phyloP scores from a whole-genome alignment of 495 filamentous ascomycete species.

The Penicillium waksmanii region DNA sequence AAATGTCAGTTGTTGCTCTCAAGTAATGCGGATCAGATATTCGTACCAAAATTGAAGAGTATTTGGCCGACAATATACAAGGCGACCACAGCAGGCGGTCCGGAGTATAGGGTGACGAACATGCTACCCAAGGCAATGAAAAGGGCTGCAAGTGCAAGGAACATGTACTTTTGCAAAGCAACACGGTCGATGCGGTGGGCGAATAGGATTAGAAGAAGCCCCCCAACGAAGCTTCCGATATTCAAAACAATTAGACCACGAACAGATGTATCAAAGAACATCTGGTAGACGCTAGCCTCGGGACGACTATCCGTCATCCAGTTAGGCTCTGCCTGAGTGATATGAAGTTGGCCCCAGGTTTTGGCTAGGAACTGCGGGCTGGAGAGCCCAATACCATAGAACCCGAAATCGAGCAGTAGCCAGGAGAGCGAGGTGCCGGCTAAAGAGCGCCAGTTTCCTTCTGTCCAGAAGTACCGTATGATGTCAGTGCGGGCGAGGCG shows the following conservation, averaged over 20 bases:
- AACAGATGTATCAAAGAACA: slow-evolving; percentile 45
- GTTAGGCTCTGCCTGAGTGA: slow-evolving; percentile 33
- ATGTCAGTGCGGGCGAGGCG: slow-evolving; percentile 46
- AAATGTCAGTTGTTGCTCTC: slow-evolving; percentile 14
- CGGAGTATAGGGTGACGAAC: slow-evolving; percentile 44
- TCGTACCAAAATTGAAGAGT: slow-evolving; percentile 64
- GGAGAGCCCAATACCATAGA: slow-evolving; percentile 59
- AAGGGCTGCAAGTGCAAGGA: slow-evolving; percentile 48
- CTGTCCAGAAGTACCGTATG: slow-evolving; percentile 50
- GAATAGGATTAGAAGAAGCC: slow-evolving; percentile 46
- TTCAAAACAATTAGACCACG: slow-evolving; percentile 47
- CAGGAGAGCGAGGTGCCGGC: slow-evolving; percentile 52
- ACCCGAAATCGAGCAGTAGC: slow-evolving; percentile 59
- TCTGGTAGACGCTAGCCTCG: slow-evolving; percentile 38
- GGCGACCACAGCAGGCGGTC: slow-evolving; percentile 50
- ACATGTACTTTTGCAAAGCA: slow-evolving; percentile 51
- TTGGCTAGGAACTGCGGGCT: slow-evolving; percentile 47
- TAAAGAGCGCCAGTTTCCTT: slow-evolving; percentile 57
- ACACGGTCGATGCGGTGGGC: slow-evolving; percentile 52
- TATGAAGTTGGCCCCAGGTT: slow-evolving; percentile 45
- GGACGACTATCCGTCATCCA: slow-evolving; percentile 44
- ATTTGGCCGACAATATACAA: slow-evolving; percentile 64
- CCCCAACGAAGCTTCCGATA: slow-evolving; percentile 51
- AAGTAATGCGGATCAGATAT: neutral
- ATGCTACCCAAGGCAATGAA: slow-evolving; percentile 56